Evolutionary conservation across 2,329 filamentous ascomycete species (phyloP).

Genomic region (Ophiobolus disseminans): DNA sequence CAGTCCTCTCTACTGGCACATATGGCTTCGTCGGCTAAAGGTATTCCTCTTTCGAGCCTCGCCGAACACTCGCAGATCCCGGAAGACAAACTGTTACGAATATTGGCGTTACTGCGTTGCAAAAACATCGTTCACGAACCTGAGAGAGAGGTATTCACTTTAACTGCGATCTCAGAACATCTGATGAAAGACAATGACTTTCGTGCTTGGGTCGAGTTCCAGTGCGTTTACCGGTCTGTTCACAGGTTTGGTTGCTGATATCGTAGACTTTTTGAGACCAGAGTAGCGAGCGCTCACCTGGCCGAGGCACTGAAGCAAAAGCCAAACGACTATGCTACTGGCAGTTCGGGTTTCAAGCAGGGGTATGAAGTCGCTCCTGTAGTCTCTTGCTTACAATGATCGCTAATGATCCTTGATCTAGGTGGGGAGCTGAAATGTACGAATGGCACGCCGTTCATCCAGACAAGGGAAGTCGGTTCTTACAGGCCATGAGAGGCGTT

Average conservation of each 20-base stretch:
- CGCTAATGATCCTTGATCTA: neutral
- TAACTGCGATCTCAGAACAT: constrained; percentile 3
- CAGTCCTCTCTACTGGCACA: neutral
- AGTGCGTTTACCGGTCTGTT: too few relatives aligned
- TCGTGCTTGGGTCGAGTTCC: constrained; percentile 4
- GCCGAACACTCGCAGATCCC: neutral
- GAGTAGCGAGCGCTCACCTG: constrained; percentile 8
- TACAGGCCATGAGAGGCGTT: constrained; percentile 2
- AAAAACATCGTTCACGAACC: constrained; percentile 1
- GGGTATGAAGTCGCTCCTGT: too few relatives aligned
- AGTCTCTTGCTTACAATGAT: too few relatives aligned
- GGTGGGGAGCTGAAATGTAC: constrained; percentile 6
- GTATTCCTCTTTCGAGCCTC: constrained; percentile 1
- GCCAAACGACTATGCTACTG: neutral
- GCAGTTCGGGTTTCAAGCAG: constrained; percentile 1
- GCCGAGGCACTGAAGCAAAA: constrained; percentile 1
- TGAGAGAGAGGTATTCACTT: neutral
- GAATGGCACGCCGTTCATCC: constrained; percentile 3
- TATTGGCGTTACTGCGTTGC: constrained; percentile 3
- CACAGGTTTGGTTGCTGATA: too few relatives aligned
- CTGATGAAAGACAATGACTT: constrained; percentile 4
- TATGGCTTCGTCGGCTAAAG: neutral
- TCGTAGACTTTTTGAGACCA: constrained; percentile 7
- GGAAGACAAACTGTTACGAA: constrained; percentile 4
- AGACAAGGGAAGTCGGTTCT: constrained; percentile 4